Evolutionary conservation across 192 early-diverging fungal genomes (phyloP).

Genomic region (Backusella westeae): DNA sequence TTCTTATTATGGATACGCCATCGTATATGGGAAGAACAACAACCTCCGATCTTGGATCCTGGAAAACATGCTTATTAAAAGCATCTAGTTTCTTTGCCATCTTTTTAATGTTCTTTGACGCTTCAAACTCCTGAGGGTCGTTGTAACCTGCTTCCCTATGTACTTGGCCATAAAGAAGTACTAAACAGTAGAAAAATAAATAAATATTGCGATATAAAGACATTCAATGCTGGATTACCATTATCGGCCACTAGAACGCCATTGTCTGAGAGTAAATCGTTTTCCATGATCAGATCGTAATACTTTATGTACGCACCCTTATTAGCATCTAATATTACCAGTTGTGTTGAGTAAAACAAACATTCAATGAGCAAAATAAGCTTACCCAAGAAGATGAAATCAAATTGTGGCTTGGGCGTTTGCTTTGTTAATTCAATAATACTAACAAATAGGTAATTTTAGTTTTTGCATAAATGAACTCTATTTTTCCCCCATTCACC

Average conservation of each 20-base stretch:
- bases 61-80: constrained; percentile 62
- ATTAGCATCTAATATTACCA: constrained; percentile 56
- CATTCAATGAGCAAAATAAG: not conserved
- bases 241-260: constrained; percentile 74
- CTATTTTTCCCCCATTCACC: constrained; percentile 9
- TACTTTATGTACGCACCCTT: constrained; percentile 65
- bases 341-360: not conserved
- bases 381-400: constrained; percentile 20
- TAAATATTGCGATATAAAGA: not conserved
- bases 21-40: constrained; percentile 65
- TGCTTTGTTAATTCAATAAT: not conserved
- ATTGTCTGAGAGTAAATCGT: constrained; percentile 47
- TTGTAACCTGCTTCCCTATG: constrained; percentile 19
- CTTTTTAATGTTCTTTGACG: constrained; percentile 30
- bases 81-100: constrained; percentile 42
- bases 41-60: constrained; percentile 57
- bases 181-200: not conserved
- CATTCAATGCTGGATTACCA: constrained; percentile 12
- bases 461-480: constrained; percentile 4
- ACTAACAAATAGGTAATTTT: not conserved
- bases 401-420: constrained; percentile 1
- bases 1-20: constrained; percentile 47
- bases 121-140: not conserved
- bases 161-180: constrained; percentile 25
- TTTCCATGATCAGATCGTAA: constrained; percentile 61